These are phyloP conservation scores for Elsinoe fawcettii DNA, from an alignment of 2,329 filamentous ascomycete species.

Conservation along the genomic window DNA sequence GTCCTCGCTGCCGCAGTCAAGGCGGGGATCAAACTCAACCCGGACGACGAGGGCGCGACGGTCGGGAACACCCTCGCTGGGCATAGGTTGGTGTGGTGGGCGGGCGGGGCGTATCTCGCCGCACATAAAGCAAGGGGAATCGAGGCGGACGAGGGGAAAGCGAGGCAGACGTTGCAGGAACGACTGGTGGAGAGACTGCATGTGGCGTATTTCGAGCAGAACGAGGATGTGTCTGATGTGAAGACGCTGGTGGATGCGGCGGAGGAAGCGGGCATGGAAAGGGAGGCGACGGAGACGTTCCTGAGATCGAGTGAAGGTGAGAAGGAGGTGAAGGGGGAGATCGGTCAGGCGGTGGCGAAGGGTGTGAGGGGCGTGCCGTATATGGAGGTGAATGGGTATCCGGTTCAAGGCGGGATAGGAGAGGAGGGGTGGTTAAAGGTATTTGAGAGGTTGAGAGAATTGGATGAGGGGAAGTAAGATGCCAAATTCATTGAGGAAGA, in stretches of 20 bases:
- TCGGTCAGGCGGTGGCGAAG: constrained; percentile 30
- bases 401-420: not conserved
- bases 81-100: constrained; percentile 68
- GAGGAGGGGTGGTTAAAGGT: not conserved
- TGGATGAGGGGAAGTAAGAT: not conserved
- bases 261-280: constrained; percentile 38
- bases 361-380: not conserved
- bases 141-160: constrained; percentile 35
- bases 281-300: constrained; percentile 38
- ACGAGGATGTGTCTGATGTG: constrained; percentile 40
- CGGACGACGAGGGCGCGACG: constrained; percentile 46
- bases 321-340: constrained; percentile 40
- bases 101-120: constrained; percentile 12
- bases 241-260: constrained; percentile 35
- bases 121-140: not conserved
- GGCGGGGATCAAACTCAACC: constrained; percentile 67
- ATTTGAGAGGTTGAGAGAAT: not conserved
- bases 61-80: constrained; percentile 72
- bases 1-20: constrained; percentile 51
- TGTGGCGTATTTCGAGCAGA: constrained; percentile 45
- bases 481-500: not conserved
- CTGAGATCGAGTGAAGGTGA: constrained; percentile 38
- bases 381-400: not conserved
- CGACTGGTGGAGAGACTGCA: constrained; percentile 57
- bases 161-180: constrained; percentile 48